A percentile compares a stretch with the other conserved stretches of the same genome.
phyloP scores from a whole-genome alignment of 106 monocot genomes.

The Dioscorea alata region DNA sequence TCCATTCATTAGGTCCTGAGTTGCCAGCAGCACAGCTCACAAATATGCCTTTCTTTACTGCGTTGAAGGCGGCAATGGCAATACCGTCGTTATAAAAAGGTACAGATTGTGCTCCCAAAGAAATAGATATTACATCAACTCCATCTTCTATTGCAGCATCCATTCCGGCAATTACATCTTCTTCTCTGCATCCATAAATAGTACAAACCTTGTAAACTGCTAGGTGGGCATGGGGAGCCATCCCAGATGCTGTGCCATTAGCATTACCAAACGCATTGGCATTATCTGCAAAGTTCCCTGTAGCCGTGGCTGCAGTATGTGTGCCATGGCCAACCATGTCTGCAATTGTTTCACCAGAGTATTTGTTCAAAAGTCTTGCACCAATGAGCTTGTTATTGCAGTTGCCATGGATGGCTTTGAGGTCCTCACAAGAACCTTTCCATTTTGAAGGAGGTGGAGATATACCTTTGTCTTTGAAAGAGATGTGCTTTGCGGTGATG shows the following conservation, averaged over 20 bases:
- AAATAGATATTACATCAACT: conserved; percentile 12
- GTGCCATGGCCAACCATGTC: conserved; percentile 21
- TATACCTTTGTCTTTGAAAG: conserved; percentile 1
- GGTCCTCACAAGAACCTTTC: background rate
- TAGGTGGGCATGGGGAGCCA: conserved; percentile 20
- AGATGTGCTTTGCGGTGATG: background rate
- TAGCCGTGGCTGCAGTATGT: conserved; percentile 12
- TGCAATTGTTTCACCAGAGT: background rate
- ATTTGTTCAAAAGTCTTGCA: background rate
- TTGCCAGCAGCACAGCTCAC: conserved; percentile 18
- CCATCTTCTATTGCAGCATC: conserved; percentile 19
- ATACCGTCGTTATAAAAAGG: background rate
- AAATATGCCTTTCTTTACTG: conserved; percentile 15
- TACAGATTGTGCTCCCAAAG: background rate
- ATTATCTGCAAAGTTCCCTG: background rate
- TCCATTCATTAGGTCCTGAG: background rate
- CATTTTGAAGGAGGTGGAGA: background rate
- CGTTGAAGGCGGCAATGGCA: conserved; percentile 3
- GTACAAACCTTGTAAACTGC: conserved; percentile 20
- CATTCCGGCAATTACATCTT: conserved; percentile 11
- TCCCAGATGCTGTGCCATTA: conserved; percentile 10
- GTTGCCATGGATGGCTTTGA: background rate
- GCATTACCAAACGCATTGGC: background rate
- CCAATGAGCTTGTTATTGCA: conserved; percentile 8
- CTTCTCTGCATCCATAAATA: background rate